Percentiles rank a stretch among this genome's conserved stretches.
phyloP scores from a whole-genome alignment of 2,329 filamentous ascomycete species.

The Sporothrix pseudoabietina region DNA sequence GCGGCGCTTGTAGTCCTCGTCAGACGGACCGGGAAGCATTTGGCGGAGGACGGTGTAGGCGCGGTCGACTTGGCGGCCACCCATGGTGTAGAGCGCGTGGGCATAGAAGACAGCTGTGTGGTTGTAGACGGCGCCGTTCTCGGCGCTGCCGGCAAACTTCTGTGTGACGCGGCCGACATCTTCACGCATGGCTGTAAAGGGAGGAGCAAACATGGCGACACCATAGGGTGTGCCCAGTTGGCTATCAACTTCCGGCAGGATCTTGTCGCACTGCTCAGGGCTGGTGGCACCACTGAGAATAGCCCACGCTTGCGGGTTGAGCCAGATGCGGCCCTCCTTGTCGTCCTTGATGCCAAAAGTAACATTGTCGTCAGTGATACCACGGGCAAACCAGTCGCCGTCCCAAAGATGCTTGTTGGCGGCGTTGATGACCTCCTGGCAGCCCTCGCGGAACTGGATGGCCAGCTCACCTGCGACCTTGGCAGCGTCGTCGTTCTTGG shows the following conservation, averaged over 20 bases:
- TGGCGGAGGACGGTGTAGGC: slow-evolving; percentile 55
- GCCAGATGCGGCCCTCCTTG: slow-evolving; percentile 58
- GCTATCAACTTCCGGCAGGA: slow-evolving; percentile 53
- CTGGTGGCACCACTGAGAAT: slow-evolving; percentile 57
- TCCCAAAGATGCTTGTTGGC: slow-evolving; percentile 59
- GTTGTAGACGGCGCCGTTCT: slow-evolving; percentile 62
- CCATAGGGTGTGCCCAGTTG: slow-evolving; percentile 58
- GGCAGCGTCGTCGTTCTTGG: background rate
- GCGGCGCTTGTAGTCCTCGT: slow-evolving; percentile 54
- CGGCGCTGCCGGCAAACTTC: slow-evolving; percentile 59
- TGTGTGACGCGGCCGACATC: slow-evolving; percentile 61
- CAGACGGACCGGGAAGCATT: slow-evolving; percentile 56
- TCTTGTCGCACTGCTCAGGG: slow-evolving; percentile 46
- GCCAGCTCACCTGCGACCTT: slow-evolving; percentile 40
- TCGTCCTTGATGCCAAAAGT: slow-evolving; percentile 55
- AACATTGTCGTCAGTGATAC: slow-evolving; percentile 59
- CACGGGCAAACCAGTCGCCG: slow-evolving; percentile 59
- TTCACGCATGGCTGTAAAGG: slow-evolving; percentile 58
- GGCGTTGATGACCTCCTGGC: slow-evolving; percentile 51
- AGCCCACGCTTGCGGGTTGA: slow-evolving; percentile 59
- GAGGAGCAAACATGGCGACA: slow-evolving; percentile 58
- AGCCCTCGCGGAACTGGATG: slow-evolving; percentile 49
- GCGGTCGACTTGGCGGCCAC: slow-evolving; percentile 48
- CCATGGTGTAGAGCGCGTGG: slow-evolving; percentile 55
- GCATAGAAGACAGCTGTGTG: slow-evolving; percentile 59